phyloP scores from a whole-genome alignment of 1,284 basidiomycete species.

The Veloboletus limbatus region DNA sequence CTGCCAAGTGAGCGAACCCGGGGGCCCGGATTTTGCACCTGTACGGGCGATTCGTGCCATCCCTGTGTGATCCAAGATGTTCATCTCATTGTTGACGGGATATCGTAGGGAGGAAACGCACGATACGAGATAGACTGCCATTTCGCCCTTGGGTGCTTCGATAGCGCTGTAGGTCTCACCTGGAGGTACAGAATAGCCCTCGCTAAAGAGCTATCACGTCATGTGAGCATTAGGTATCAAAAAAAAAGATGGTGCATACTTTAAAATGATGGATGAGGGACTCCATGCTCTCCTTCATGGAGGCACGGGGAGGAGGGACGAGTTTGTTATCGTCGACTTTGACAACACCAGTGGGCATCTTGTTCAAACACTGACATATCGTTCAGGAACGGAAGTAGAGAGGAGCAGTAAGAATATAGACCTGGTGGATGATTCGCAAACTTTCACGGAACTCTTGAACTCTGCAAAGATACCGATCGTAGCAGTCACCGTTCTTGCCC shows the following conservation, averaged over 20 bases:
- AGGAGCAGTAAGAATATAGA: constrained; percentile 24
- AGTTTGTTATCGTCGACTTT: constrained; percentile 99
- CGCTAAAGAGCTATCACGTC: constrained; percentile 77
- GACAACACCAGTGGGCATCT: constrained; percentile 91
- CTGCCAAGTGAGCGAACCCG: constrained; percentile 90
- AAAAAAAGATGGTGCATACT: constrained; percentile 38
- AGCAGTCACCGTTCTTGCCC: constrained; percentile 97
- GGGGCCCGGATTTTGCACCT: constrained; percentile 93
- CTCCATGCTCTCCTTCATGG: constrained; percentile 99
- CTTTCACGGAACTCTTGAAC: constrained; percentile 98
- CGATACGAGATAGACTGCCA: constrained; percentile 96
- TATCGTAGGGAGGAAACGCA: constrained; percentile 36
- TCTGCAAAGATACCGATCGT: constrained; percentile 94
- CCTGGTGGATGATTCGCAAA: constrained; percentile 85
- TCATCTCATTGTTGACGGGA: not conserved
- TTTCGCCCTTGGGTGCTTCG: constrained; percentile 98
- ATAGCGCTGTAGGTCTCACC: constrained; percentile 98
- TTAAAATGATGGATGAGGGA: constrained; percentile 98
- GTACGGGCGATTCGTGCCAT: constrained; percentile 91
- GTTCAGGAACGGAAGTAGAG: not conserved
- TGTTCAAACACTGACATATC: constrained; percentile 79
- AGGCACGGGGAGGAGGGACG: constrained; percentile 93
- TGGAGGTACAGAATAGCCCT: constrained; percentile 97
- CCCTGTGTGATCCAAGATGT: constrained; percentile 41
- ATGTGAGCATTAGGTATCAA: constrained; percentile 1